Percentiles rank a stretch among this genome's conserved stretches.
Evolutionary conservation across 257 asterid genomes (phyloP).

Genomic region (Paraleonurus japonicus): DNA sequence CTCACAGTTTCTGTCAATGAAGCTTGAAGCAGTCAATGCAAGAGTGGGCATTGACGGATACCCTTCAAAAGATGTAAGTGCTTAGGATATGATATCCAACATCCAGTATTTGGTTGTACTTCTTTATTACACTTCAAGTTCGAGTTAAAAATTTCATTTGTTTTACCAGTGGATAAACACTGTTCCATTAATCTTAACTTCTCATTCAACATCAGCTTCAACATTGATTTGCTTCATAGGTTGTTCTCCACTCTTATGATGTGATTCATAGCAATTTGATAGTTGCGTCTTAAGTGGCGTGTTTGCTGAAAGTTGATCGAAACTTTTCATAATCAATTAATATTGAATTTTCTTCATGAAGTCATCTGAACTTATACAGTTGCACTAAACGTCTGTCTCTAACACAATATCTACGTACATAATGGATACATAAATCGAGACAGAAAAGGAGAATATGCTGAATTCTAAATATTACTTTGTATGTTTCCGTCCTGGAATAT

Average conservation of each 20-base stretch:
- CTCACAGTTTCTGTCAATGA: slow-evolving; percentile 83
- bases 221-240: not conserved
- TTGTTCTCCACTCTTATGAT: not conserved
- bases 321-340: no score
- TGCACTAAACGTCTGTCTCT: not conserved
- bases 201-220: not conserved
- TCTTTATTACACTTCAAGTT: not conserved
- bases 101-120: slow-evolving; percentile 7
- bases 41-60: slow-evolving; percentile 65
- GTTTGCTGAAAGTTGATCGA: no score
- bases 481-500: not conserved
- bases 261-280: not conserved
- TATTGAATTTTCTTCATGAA: not conserved
- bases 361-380: not conserved
- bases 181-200: not conserved
- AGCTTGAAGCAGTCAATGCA: slow-evolving; percentile 89
- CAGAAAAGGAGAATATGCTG: not conserved
- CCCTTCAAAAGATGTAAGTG: slow-evolving; percentile 81
- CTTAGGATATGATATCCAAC: slow-evolving; percentile 9
- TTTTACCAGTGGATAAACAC: not conserved
- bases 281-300: no score
- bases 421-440: not conserved
- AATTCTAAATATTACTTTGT: not conserved
- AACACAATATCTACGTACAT: not conserved
- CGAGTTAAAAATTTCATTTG: slow-evolving; percentile 5